A percentile compares a stretch with the other conserved stretches of the same genome.
Evolutionary conservation across 306 rosid genomes (phyloP).

Genomic region (Ziziphus jujuba): DNA sequence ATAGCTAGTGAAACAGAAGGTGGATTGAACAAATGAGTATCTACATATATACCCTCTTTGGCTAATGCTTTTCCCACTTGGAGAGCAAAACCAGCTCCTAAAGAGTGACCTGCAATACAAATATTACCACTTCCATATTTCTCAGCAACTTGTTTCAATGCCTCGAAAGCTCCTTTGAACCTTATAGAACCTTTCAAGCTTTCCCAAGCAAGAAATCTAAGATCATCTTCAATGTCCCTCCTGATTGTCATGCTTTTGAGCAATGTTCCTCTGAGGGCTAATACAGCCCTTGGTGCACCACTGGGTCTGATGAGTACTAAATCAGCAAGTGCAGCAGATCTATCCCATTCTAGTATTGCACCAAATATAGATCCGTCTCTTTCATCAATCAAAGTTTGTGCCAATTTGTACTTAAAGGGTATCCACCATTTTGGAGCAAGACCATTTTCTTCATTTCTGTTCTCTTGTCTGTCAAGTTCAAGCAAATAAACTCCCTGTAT

Average conservation of each 20-base stretch:
- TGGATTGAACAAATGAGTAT: conserved; percentile 90
- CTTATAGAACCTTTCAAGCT: conserved; percentile 89
- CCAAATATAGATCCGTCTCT: conserved; percentile 95
- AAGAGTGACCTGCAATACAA: conserved; percentile 86
- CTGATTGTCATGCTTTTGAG: conserved; percentile 78
- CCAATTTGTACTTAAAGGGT: conserved; percentile 84
- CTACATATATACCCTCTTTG: conserved; percentile 77
- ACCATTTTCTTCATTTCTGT: conserved; percentile 50
- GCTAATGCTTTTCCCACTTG: conserved; percentile 88
- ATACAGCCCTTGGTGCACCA: conserved; percentile 88
- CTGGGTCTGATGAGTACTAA: conserved; percentile 67
- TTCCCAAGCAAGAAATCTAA: conserved; percentile 92
- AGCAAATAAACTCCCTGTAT: conserved; percentile 90
- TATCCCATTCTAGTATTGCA: conserved; percentile 89
- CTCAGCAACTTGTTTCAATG: conserved; percentile 57
- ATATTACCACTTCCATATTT: conserved; percentile 70
- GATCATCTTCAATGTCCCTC: conserved; percentile 92
- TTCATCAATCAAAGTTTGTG: conserved; percentile 63
- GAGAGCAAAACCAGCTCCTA: conserved; percentile 94
- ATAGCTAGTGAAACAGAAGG: conserved; percentile 87
- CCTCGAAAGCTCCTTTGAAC: conserved; percentile 62
- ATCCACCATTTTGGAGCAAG: conserved; percentile 97
- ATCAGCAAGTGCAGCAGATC: conserved; percentile 68
- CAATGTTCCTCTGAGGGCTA: conserved; percentile 86
- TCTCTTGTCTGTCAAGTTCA: conserved; percentile 90